Conservation (phyloP, 2,329 filamentous ascomycete species). For the Penicillium sp. region DNA sequence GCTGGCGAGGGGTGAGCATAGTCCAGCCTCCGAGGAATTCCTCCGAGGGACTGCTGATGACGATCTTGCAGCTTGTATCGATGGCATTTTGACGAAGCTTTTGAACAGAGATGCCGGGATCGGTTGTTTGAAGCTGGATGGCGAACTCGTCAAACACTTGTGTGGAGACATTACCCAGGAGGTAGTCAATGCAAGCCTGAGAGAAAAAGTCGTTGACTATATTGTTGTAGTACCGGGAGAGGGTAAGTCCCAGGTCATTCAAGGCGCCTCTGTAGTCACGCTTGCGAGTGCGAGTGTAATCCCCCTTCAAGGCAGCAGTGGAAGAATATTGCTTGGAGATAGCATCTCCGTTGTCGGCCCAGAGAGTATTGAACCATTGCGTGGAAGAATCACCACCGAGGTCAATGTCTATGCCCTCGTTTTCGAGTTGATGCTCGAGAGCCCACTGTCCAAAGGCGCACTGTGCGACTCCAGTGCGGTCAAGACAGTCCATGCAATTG, state of each 20-base stretch:
- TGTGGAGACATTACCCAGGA: conserved; percentile 83
- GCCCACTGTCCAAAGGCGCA: conserved; percentile 84
- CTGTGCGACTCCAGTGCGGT: conserved; percentile 94
- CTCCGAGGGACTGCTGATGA: conserved; percentile 79
- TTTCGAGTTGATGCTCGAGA: conserved; percentile 75
- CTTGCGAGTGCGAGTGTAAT: conserved; percentile 90
- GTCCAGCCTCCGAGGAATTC: conserved; percentile 90
- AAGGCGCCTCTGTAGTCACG: conserved; percentile 87
- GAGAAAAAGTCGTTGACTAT: conserved; percentile 98
- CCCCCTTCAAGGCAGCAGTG: conserved; percentile 92
- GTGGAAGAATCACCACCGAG: conserved; percentile 75
- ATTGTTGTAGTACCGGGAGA: conserved; percentile 75
- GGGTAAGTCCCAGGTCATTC: conserved; percentile 84
- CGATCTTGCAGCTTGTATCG: conserved; percentile 82
- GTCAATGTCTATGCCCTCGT: conserved; percentile 74
- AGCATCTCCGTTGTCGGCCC: conserved; percentile 97
- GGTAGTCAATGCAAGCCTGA: conserved; percentile 91
- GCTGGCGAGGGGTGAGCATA: conserved; percentile 71
- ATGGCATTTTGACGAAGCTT: conserved; percentile 87
- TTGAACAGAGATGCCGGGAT: conserved; percentile 83
- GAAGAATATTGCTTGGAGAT: conserved; percentile 95
- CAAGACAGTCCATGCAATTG: conserved; percentile 98
- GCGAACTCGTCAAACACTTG: conserved; percentile 93
- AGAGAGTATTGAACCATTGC: conserved; percentile 92
- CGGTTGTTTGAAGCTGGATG: conserved; percentile 85